phyloP scores from a whole-genome alignment of 257 asterid genomes.

The Scutellaria galericulata region DNA sequence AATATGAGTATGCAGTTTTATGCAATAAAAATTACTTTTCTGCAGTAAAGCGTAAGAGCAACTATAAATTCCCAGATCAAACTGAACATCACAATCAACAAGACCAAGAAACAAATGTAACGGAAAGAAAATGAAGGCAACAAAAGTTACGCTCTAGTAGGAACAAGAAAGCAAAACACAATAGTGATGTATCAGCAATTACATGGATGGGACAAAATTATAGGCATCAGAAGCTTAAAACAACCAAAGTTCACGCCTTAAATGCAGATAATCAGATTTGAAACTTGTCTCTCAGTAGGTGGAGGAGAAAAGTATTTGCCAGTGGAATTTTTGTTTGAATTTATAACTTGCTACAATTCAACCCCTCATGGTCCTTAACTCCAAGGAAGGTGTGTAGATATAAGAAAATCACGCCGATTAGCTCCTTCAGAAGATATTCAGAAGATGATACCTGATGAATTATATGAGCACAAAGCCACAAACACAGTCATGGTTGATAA shows the following conservation, averaged over 20 bases:
- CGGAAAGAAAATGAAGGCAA: slow-evolving; percentile 4
- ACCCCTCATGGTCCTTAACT: slow-evolving; percentile 23
- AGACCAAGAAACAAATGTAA: slow-evolving; percentile 21
- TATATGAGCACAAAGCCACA: background rate
- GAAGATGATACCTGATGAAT: background rate
- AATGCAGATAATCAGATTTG: slow-evolving; percentile 7
- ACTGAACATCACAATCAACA: slow-evolving; percentile 18
- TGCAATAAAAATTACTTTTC: background rate
- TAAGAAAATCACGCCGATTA: slow-evolving; percentile 11
- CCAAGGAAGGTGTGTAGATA: slow-evolving; percentile 2
- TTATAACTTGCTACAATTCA: background rate
- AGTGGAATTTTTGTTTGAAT: slow-evolving; percentile 20
- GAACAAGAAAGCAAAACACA: slow-evolving; percentile 26
- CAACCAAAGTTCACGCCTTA: background rate
- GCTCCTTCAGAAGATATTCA: background rate
- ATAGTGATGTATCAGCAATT: slow-evolving; percentile 23
- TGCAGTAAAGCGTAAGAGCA: slow-evolving; percentile 9
- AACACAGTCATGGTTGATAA: background rate
- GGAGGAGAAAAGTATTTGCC: slow-evolving; percentile 1
- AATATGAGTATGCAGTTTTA: slow-evolving; percentile 29
- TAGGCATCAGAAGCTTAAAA: slow-evolving; percentile 23
- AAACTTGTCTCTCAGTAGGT: slow-evolving; percentile 20
- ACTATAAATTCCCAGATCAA: background rate
- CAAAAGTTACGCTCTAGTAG: background rate
- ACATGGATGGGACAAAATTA: slow-evolving; percentile 7